Base-by-base conservation (phyloP, 495 filamentous ascomycete genomes). In the Daldinia childiae region DNA sequence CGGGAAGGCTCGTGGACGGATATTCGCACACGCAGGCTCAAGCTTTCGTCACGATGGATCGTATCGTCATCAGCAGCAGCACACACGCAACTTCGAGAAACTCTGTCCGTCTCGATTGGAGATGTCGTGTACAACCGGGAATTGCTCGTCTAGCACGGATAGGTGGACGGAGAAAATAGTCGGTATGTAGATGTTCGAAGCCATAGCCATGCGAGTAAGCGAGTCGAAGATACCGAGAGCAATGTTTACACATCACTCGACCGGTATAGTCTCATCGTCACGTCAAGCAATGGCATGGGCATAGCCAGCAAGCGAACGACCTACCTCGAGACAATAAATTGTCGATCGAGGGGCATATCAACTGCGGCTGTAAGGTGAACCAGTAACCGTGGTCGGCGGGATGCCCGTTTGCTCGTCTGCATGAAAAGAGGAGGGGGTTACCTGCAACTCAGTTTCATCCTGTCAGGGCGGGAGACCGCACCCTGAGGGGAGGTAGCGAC, bases 361-460 rank as follows among this genome's bases (percentile, higher is more conserved):
- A 19, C 58, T 60, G 21, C 19, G 26, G 15, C 27, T 57, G 6
- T 36, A 21, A 21, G 30, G 17, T 58, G 30, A 54, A 61, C 69
- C 60, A 17, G 30, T 73, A 19, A 73, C 71, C 71, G 71, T 27
- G 71, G 66, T 29, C 66, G 27, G 36, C 71, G 71, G 65, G 71
- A 69, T 65, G 66, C 71, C 8, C 4, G 17, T 30, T 62, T 50
- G 36, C 48, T 36, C 45, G 17, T 36, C 55, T 41, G 60, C 70
- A 73, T 73, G 70, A 62, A 64, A 29, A 21, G 59, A 72, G 70
- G 65, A 68, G 61, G 61, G 14, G 61, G 14, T n/a, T 6, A 50
- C 51, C 60, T 64, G 39, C 70, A 30, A 68, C 70, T 65, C 70
- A 24, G 52, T 43, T 59, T 45, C 71, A 73, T 73, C 71, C 71